Evolutionary conservation across 768 basidiomycete genomes (phyloP), one percentile per base, ranked within the genome.

Genomic region (Epithele typhae): DNA sequence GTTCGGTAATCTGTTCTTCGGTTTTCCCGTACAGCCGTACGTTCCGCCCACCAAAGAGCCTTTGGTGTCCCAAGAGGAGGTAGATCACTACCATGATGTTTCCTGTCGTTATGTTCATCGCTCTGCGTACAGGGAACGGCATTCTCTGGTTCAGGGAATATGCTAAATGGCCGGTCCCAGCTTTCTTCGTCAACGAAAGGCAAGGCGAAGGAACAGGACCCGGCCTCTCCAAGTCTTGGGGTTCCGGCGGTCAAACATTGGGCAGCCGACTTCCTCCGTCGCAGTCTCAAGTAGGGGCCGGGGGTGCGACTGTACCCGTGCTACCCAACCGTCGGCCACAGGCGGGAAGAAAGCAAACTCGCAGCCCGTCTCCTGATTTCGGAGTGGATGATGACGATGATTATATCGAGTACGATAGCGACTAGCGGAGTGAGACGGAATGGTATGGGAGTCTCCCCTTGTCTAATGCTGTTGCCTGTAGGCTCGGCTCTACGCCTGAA

Each of bases 1-100:
- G 0, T 85, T 87, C 53, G 96, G 96, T 11, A 87, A 96, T 55
- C 73, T 99, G 17, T 99, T 99, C 74, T 98, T 99, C 60, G 96
- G 96, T 9, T 99, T 86, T 70, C 87, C 88, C 49, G 78, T 89
- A 46, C 70, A 79, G 2, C 73, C 86, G 1, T 90, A 89, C 60
- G 72, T 67, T 3, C 79, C 81, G 6, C 76, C 82, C 2, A 40
- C 54, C 2, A n/a, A 49, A 12, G 49, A 57, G 3, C 34, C 58
- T 0, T 37, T 46, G 12, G 21, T 41, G 8, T 40, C 46, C 2
- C 37, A 25, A 3, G 33, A 45, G 2, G 46, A 57, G 51, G 64
- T 64, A 55, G 32, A 45, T 33, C 11, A 11, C 15, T 17, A n/a
- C 43, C 24, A 19, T 15, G 21, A 4, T 21, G 24, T 39, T 23